Evolutionary conservation across 2,329 filamentous ascomycete genomes (phyloP).

Genomic region (Aureobasidium zeae): DNA sequence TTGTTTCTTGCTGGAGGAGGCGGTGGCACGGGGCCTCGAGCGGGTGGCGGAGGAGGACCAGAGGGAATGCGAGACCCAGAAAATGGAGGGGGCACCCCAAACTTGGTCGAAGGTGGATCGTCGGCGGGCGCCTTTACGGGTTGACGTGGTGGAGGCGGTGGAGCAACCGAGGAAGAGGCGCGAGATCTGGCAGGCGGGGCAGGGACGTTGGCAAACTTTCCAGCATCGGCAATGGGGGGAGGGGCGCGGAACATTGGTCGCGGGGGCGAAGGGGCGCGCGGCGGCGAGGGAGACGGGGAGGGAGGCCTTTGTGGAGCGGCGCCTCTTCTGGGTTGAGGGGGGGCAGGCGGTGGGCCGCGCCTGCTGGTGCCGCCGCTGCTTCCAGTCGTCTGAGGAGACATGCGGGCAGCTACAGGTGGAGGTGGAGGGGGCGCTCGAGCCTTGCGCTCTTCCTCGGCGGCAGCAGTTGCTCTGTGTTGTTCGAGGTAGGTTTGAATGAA

Average conservation of each 20-base stretch:
- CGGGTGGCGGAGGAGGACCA: slow-evolving; percentile 47
- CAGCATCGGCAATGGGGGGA: slow-evolving; percentile 80
- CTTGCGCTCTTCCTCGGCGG: slow-evolving; percentile 40
- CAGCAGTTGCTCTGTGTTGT: slow-evolving; percentile 49
- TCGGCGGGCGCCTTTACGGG: slow-evolving; percentile 50
- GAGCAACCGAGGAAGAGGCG: slow-evolving; percentile 24
- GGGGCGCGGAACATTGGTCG: slow-evolving; percentile 71
- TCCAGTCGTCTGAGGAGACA: slow-evolving; percentile 54
- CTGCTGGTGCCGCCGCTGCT: slow-evolving; percentile 44
- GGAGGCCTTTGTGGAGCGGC: slow-evolving; percentile 36
- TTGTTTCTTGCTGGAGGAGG: slow-evolving; percentile 23
- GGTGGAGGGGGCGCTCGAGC: slow-evolving; percentile 53
- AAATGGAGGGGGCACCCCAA: slow-evolving; percentile 74
- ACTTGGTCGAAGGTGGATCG: slow-evolving; percentile 52
- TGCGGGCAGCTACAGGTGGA: slow-evolving; percentile 41
- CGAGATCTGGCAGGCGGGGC: slow-evolving; percentile 49
- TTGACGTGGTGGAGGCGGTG: slow-evolving; percentile 33
- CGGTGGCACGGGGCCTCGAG: slow-evolving; percentile 24
- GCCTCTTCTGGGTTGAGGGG: slow-evolving; percentile 34
- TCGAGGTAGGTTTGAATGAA: slow-evolving; percentile 61
- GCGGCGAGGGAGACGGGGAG: slow-evolving; percentile 53
- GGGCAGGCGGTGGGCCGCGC: slow-evolving; percentile 53
- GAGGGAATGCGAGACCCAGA: slow-evolving; percentile 50
- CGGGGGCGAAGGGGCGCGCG: slow-evolving; percentile 61
- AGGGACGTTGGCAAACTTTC: slow-evolving; percentile 58